Base-by-base conservation (phyloP, 2,329 filamentous ascomycete species). In the Blastomyces parvus region DNA sequence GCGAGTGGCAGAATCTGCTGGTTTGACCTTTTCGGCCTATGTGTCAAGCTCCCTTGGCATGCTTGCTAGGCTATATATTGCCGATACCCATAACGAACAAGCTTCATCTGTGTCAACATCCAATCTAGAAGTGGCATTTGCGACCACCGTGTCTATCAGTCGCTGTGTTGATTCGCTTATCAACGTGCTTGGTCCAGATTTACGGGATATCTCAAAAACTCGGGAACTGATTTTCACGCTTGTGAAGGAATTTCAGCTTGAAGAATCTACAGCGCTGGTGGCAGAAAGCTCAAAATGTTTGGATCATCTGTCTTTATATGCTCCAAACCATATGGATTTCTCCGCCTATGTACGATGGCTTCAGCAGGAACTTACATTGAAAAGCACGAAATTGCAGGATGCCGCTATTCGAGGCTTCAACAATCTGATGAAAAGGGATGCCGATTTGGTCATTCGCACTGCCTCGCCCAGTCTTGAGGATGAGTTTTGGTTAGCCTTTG, bases 131-230 rank as follows among this genome's bases (percentile, higher is more conserved):
- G 82, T 95, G 69, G 90, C 94, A 63, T 81, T 92, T 30, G 87
- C 90, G 6, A 93, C 93, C 0, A 85, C 88, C 0, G 87, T 91
- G 25, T 89, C 91, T 0, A 87, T 97, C 65, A 88, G 90, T 40
- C 87, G 91, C 69, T 96, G 91, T 69, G 87, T 97, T 38, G 92
- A 97, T 75, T 94, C 92, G n/a, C 82, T 96, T 30, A 91, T 99
- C 77, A 97, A 97, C 69, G 94, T 99, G 11, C 83, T 99, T 13
- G 94, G 94, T 0, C 94, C 94, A 0, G 95, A 99, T 76, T 79
- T 99, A 27, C 94, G 97, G 74, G 94, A 97, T 70, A 86, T 94
- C 67, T 86, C 86, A 3, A 97, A 96, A 76, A 90, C 91, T n/a
- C 83, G 94, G 67, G 92, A 97, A 72, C 83, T 99, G 62, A 94